Evolutionary conservation across 1,284 basidiomycete genomes (phyloP).

Genomic region (Ganoderma resinaceum): DNA sequence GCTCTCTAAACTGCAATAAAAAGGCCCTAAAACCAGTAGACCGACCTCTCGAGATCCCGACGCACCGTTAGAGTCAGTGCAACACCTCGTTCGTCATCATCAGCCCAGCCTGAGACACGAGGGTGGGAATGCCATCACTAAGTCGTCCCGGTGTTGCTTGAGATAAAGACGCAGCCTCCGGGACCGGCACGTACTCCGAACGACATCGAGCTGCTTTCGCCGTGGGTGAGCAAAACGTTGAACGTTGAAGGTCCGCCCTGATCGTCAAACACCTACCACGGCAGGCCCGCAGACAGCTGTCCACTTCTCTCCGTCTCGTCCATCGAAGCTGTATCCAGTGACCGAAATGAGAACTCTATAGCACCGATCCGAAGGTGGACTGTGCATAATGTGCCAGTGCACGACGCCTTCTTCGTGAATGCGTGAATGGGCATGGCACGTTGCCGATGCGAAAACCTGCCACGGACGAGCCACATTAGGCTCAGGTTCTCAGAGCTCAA

Average conservation of each 20-base stretch:
- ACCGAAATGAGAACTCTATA: neutral
- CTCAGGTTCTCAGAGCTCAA: neutral
- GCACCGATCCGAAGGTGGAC: neutral
- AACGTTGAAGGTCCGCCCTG: neutral
- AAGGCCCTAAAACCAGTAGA: neutral
- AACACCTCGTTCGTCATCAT: neutral
- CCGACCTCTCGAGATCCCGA: neutral
- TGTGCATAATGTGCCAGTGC: neutral
- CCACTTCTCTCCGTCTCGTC: neutral
- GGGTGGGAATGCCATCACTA: neutral
- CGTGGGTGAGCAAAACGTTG: neutral
- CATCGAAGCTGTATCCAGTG: neutral
- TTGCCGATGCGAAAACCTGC: too few relatives aligned
- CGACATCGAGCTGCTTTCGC: neutral
- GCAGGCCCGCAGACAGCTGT: neutral
- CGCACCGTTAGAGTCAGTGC: neutral
- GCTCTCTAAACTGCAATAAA: neutral
- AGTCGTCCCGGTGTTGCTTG: neutral
- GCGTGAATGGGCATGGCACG: neutral
- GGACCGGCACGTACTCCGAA: neutral
- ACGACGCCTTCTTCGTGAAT: neutral
- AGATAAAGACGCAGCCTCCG: neutral
- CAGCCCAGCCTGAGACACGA: too few relatives aligned
- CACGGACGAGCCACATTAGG: neutral
- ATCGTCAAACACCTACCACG: neutral